Percentiles rank a stretch among this genome's conserved stretches.
Conservation (phyloP, 2,329 filamentous ascomycete species). For the Penicillium griseofulvum region DNA sequence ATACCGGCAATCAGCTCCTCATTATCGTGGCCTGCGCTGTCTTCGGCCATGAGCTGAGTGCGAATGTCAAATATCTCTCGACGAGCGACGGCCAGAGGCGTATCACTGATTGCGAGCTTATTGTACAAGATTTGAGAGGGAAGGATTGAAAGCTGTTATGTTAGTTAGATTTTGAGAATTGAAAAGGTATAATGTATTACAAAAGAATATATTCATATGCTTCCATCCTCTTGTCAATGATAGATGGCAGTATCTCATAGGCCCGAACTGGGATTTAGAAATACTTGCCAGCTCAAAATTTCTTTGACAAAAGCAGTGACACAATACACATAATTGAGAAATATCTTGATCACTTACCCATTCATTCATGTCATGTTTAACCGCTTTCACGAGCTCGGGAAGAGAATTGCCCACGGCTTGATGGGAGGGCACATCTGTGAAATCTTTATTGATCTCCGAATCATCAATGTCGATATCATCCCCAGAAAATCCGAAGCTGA, state of each 20-base stretch:
- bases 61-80: constrained; percentile 64
- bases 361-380: constrained; percentile 46
- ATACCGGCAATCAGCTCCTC: constrained; percentile 49
- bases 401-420: constrained; percentile 18
- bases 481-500: constrained; percentile 59
- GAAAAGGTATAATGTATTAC: background rate
- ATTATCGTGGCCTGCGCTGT: constrained; percentile 42
- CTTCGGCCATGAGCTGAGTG: constrained; percentile 62
- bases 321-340: background rate
- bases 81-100: constrained; percentile 46
- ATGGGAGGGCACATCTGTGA: constrained; percentile 11
- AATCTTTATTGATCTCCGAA: constrained; percentile 25
- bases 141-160: constrained; percentile 50
- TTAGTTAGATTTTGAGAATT: constrained; percentile 6
- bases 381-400: constrained; percentile 36
- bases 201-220: background rate
- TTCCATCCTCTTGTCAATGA: background rate
- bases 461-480: constrained; percentile 57
- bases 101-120: constrained; percentile 45
- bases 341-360: constrained; percentile 42
- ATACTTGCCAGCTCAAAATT: background rate
- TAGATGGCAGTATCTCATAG: background rate
- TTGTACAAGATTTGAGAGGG: constrained; percentile 62
- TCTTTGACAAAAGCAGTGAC: background rate
- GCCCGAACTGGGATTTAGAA: background rate